Conservation (phyloP, 306 rosid species). For the Delonix regia region DNA sequence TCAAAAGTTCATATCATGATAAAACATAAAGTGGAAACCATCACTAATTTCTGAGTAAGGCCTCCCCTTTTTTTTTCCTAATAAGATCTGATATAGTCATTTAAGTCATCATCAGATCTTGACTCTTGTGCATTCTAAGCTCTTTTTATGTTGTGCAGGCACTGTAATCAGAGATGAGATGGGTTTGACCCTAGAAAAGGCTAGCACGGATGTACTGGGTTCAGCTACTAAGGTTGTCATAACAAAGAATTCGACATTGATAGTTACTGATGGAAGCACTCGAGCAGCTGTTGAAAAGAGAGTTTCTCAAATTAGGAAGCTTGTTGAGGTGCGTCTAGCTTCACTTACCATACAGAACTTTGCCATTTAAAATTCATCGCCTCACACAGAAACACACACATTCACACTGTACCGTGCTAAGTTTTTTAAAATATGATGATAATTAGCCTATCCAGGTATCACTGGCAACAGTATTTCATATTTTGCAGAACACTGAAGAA, state of each 20-base stretch:
- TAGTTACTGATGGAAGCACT: constrained; percentile 84
- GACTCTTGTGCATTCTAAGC: constrained; percentile 12
- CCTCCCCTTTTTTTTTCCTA: not conserved
- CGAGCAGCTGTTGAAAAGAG: constrained; percentile 66
- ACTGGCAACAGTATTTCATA: constrained; percentile 21
- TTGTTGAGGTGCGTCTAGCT: constrained; percentile 65
- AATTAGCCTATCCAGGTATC: constrained; percentile 4
- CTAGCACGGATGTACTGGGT: constrained; percentile 64
- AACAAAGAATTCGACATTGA: constrained; percentile 77
- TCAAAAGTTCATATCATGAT: not conserved
- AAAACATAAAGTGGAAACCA: constrained; percentile 17
- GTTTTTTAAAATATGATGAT: not conserved
- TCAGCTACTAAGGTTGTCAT: constrained; percentile 73
- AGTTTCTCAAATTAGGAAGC: constrained; percentile 65
- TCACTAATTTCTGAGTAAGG: not conserved
- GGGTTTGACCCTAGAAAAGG: constrained; percentile 77
- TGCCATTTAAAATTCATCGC: constrained; percentile 15
- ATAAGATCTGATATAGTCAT: constrained; percentile 11
- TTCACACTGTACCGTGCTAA: not conserved
- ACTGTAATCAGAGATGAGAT: constrained; percentile 86
- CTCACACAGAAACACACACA: not conserved
- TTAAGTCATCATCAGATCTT: constrained; percentile 26
- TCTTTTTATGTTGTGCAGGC: constrained; percentile 50
- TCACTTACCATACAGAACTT: constrained; percentile 21
- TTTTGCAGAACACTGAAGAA: constrained; percentile 78